phyloP scores from a whole-genome alignment of 345 rosid genomes.

The Barbarea vulgaris region DNA sequence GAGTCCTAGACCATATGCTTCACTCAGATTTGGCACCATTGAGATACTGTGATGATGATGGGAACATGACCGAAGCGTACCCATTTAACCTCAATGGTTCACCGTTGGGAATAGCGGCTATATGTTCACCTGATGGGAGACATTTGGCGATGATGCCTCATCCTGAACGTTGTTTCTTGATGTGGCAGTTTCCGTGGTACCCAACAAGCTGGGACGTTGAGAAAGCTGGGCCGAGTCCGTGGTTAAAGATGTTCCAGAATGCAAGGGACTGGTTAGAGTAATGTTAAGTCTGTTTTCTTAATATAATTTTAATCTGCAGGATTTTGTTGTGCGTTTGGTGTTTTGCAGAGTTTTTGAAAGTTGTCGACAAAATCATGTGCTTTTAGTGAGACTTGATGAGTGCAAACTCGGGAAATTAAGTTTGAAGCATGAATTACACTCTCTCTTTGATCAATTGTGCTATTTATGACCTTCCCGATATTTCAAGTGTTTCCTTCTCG shows the following conservation, averaged over 20 bases:
- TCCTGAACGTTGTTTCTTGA: conserved; percentile 96
- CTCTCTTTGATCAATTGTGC: background rate
- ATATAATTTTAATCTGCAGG: background rate
- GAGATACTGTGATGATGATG: conserved; percentile 88
- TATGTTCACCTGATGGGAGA: conserved; percentile 94
- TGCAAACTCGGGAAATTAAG: background rate
- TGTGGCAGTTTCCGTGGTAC: conserved; percentile 99
- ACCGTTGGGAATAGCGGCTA: conserved; percentile 88
- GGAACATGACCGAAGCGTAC: conserved; percentile 74
- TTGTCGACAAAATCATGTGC: conserved; percentile 14
- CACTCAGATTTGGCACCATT: conserved; percentile 75
- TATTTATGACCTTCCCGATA: too few species aligned
- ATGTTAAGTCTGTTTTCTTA: background rate
- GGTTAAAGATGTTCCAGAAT: conserved; percentile 95
- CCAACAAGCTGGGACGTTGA: conserved; percentile 82
- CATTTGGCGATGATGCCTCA: conserved; percentile 99
- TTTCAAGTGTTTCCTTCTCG: too few species aligned
- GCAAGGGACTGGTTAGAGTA: conserved; percentile 80
- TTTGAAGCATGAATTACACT: background rate
- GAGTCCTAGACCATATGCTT: conserved; percentile 71
- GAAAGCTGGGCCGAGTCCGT: conserved; percentile 90
- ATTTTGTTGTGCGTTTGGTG: conserved; percentile 10
- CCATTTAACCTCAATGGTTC: conserved; percentile 97
- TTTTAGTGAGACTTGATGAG: background rate
- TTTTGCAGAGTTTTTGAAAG: conserved; percentile 17